A percentile compares a stretch with the other conserved stretches of the same genome.
Evolutionary conservation across 148 eudicot genomes (phyloP).

Genomic region (Amaranthus palmeri): DNA sequence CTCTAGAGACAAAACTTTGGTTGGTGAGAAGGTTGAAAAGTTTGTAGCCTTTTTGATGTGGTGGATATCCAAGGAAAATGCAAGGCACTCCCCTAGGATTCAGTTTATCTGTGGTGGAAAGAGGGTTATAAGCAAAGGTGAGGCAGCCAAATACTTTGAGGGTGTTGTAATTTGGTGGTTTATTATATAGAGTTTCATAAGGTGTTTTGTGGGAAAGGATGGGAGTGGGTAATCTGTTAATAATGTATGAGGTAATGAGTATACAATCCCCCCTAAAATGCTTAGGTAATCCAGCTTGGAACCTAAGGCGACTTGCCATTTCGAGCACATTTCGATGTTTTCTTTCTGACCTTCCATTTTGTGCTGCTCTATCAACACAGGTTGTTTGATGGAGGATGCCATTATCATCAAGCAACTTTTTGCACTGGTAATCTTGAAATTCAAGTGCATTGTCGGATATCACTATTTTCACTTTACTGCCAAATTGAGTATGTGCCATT

Average conservation of each 20-base stretch:
- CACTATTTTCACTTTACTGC: background rate
- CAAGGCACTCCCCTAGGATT: too few species aligned
- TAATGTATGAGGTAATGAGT: background rate
- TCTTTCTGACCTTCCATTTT: background rate
- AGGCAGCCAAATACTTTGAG: too few species aligned
- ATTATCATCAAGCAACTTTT: background rate
- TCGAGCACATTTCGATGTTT: slow-evolving; percentile 9
- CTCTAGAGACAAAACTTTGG: background rate
- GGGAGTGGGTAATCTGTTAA: background rate
- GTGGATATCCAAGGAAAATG: too few species aligned
- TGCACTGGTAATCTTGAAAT: background rate
- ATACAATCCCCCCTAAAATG: slow-evolving; percentile 7
- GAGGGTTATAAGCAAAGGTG: too few species aligned
- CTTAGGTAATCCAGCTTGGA: background rate
- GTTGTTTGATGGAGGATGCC: background rate
- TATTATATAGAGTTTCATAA: background rate
- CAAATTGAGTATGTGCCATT: background rate
- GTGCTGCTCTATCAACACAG: background rate
- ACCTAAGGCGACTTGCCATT: background rate
- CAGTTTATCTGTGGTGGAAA: too few species aligned
- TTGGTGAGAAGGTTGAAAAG: background rate
- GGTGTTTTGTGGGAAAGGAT: background rate
- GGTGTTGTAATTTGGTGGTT: too few species aligned
- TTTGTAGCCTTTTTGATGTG: background rate
- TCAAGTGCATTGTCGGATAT: slow-evolving; percentile 7